Percentiles rank a stretch among this genome's conserved stretches.
phyloP scores from a whole-genome alignment of 768 basidiomycete genomes.

The Chalciporus pseudorubinellus region DNA sequence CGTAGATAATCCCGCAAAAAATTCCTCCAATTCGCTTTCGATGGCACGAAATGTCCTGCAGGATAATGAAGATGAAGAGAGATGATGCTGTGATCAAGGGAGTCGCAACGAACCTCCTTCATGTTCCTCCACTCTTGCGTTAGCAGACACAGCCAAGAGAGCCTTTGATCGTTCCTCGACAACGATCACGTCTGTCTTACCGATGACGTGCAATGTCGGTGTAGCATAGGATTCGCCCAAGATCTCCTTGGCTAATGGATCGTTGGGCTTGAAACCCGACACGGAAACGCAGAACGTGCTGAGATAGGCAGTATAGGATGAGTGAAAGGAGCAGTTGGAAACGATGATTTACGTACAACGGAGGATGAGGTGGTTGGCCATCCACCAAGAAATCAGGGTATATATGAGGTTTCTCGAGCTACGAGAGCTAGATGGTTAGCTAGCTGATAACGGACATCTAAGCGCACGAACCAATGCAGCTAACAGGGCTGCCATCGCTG shows the following conservation, averaged over 20 bases:
- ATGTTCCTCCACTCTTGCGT: constrained; percentile 69
- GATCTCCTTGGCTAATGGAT: constrained; percentile 47
- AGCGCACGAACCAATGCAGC: constrained; percentile 59
- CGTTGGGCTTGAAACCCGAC: constrained; percentile 60
- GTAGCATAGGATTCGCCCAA: constrained; percentile 57
- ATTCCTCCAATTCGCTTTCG: constrained; percentile 69
- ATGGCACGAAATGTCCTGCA: constrained; percentile 81
- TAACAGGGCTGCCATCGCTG: constrained; percentile 68
- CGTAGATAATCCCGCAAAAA: constrained; percentile 69
- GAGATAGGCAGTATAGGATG: not conserved
- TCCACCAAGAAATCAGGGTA: constrained; percentile 62
- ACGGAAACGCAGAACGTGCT: constrained; percentile 76
- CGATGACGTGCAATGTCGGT: constrained; percentile 75
- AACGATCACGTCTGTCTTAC: constrained; percentile 75
- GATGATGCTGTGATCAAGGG: not conserved
- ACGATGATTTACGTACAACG: constrained; percentile 49
- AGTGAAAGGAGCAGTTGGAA: not conserved
- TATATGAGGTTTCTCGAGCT: constrained; percentile 53
- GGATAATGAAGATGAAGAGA: not conserved
- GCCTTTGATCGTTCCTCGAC: constrained; percentile 60
- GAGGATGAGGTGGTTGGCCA: constrained; percentile 68
- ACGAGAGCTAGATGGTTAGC: constrained; percentile 3
- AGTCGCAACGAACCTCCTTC: constrained; percentile 60
- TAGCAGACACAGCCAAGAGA: constrained; percentile 53
- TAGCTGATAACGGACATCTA: not conserved